Evolutionary conservation across 345 rosid genomes (phyloP).

Genomic region (Rhizophora apiculata): DNA sequence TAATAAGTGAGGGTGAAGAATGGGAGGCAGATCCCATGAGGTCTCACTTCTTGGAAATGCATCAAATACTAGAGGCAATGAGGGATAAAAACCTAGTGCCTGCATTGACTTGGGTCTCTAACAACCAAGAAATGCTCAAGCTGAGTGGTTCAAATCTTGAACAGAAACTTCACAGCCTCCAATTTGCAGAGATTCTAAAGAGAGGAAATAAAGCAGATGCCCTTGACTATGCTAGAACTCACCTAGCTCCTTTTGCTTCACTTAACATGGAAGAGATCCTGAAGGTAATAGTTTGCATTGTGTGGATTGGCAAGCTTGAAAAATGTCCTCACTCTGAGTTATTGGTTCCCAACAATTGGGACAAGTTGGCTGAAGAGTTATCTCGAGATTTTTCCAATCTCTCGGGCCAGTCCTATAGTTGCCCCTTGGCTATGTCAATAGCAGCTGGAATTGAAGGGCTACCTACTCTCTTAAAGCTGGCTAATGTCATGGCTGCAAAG

Average conservation of each 20-base stretch:
- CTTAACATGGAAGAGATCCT: slow-evolving; percentile 41
- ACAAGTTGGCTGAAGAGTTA: slow-evolving; percentile 44
- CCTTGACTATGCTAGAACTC: slow-evolving; percentile 51
- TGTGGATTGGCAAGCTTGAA: slow-evolving; percentile 54
- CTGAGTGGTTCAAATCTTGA: slow-evolving; percentile 51
- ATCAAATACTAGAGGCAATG: slow-evolving; percentile 55
- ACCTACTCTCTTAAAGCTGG: slow-evolving; percentile 68
- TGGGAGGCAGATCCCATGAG: slow-evolving; percentile 37
- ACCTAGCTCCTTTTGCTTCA: slow-evolving; percentile 44
- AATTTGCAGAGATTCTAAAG: slow-evolving; percentile 59
- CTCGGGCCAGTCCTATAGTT: slow-evolving; percentile 43
- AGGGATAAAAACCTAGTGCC: slow-evolving; percentile 51
- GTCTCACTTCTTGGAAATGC: slow-evolving; percentile 55
- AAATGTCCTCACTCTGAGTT: slow-evolving; percentile 52
- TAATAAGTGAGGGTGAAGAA: slow-evolving; percentile 56
- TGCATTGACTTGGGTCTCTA: slow-evolving; percentile 67
- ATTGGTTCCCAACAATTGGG: slow-evolving; percentile 46
- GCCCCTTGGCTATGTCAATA: slow-evolving; percentile 48
- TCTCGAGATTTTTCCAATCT: slow-evolving; percentile 47
- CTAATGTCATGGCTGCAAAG: slow-evolving; percentile 62
- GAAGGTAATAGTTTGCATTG: slow-evolving; percentile 48
- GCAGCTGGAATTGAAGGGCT: slow-evolving; percentile 67
- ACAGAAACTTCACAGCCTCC: slow-evolving; percentile 49
- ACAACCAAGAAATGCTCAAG: slow-evolving; percentile 5
- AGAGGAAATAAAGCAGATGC: slow-evolving; percentile 49